Evolutionary conservation across 2,329 filamentous ascomycete species (phyloP).

Genomic region (Ploettnerulaceae sp.): DNA sequence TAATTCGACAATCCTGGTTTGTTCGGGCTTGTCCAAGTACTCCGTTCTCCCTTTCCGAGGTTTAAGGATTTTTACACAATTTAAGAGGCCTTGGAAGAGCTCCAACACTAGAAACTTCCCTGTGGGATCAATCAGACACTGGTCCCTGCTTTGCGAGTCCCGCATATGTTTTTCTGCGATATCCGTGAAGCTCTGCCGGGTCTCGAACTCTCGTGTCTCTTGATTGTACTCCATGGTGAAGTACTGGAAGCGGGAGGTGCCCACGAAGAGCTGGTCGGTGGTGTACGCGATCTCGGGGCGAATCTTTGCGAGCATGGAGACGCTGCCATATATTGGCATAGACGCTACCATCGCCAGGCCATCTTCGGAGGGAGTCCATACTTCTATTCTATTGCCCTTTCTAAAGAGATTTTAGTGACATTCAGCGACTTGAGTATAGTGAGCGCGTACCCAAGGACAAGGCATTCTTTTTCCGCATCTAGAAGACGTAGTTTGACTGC

Average conservation of each 20-base stretch:
- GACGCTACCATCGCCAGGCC: constrained; percentile 62
- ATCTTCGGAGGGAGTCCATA: constrained; percentile 67
- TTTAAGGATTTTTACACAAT: constrained; percentile 55
- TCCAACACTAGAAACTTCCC: constrained; percentile 63
- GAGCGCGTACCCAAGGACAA: constrained; percentile 70
- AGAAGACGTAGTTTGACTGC: constrained; percentile 78
- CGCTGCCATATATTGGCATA: constrained; percentile 74
- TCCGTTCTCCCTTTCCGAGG: constrained; percentile 48
- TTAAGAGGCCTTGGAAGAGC: constrained; percentile 63
- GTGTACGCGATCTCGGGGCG: constrained; percentile 62
- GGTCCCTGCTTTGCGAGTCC: constrained; percentile 76
- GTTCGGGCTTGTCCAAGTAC: constrained; percentile 52
- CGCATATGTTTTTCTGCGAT: constrained; percentile 57
- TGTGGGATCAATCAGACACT: constrained; percentile 78
- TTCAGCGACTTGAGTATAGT: constrained; percentile 13
- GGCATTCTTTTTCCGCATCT: constrained; percentile 67
- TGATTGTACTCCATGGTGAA: constrained; percentile 84
- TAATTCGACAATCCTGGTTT: constrained; percentile 60
- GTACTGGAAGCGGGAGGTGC: constrained; percentile 84
- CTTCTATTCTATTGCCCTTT: constrained; percentile 79
- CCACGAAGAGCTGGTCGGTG: constrained; percentile 85
- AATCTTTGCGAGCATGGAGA: constrained; percentile 79
- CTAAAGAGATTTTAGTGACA: constrained; percentile 39
- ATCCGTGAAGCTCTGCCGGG: constrained; percentile 47
- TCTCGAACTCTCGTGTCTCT: constrained; percentile 46